These are phyloP conservation scores for Claviceps spartinae DNA, from an alignment of 2,329 filamentous ascomycete genomes.

Conservation along the genomic window DNA sequence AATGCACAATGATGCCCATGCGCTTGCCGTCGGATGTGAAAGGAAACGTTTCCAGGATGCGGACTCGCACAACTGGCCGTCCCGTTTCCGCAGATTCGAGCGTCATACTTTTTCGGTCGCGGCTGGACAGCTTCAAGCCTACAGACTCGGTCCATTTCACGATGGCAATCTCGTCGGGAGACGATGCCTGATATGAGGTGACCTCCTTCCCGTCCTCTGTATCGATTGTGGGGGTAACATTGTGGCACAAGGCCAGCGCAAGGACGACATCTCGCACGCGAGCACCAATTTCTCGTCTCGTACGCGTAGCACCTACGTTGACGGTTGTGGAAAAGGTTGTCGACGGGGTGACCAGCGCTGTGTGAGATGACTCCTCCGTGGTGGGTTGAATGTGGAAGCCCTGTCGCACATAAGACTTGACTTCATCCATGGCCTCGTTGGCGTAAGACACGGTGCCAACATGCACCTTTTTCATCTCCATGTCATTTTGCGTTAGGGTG, in stretches of 20 bases:
- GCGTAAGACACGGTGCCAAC: conserved; percentile 96
- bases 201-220: conserved; percentile 64
- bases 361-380: conserved; percentile 28
- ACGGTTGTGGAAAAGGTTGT: conserved; percentile 50
- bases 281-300: conserved; percentile 82
- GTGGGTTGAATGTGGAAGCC: conserved; percentile 51
- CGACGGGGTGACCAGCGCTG: conserved; percentile 59
- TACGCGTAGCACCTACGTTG: conserved; percentile 58
- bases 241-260: conserved; percentile 87
- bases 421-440: conserved; percentile 98
- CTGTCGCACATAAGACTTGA: conserved; percentile 71
- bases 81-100: conserved; percentile 66
- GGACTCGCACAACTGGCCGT: conserved; percentile 65
- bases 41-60: conserved; percentile 87
- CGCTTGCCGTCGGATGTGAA: conserved; percentile 97
- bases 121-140: conserved; percentile 68
- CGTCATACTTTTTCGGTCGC: conserved; percentile 75
- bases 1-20: conserved; percentile 94
- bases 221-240: conserved; percentile 75
- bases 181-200: conserved; percentile 90
- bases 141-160: conserved; percentile 91
- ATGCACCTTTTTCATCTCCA: conserved; percentile 98
- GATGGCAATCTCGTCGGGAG: conserved; percentile 95
- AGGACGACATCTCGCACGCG: conserved; percentile 87
- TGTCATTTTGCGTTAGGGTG: conserved; percentile 95